These are phyloP conservation scores for Hirschfeldia incana DNA, from an alignment of 345 rosid species.

Conservation along the genomic window DNA sequence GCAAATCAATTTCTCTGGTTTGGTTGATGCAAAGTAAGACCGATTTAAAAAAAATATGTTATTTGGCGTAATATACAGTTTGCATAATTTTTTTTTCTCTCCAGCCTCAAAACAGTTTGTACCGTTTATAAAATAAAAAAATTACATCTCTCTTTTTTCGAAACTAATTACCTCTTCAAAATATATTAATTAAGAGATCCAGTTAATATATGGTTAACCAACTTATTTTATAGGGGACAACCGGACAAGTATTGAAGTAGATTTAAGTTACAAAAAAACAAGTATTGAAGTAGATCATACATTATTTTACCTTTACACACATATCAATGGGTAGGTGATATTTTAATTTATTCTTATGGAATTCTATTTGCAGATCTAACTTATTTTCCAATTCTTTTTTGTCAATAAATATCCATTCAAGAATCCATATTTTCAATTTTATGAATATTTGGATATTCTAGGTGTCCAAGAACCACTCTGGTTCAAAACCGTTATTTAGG, in stretches of 20 bases:
- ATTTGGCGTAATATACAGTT: not conserved
- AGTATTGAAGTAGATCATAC: not conserved
- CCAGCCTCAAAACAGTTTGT: too few species aligned
- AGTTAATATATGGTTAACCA: not conserved
- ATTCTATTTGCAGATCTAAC: not conserved
- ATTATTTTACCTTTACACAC: not conserved
- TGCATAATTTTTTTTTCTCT: too few species aligned
- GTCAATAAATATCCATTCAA: not conserved
- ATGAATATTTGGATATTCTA: not conserved
- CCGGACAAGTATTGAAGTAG: not conserved
- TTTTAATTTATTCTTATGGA: not conserved
- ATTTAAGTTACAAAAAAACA: not conserved
- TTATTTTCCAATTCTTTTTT: not conserved
- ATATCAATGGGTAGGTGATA: not conserved
- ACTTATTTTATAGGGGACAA: not conserved
- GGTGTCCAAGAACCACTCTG: not conserved
- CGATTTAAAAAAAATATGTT: not conserved
- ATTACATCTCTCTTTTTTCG: too few species aligned
- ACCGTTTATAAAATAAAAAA: too few species aligned
- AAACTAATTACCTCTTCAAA: too few species aligned
- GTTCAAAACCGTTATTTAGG: not conserved
- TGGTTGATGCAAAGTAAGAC: not conserved
- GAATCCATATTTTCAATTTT: not conserved
- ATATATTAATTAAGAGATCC: too few species aligned
- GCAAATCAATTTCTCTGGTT: slow-evolving; percentile 1